These are phyloP conservation scores for Solidago caesia DNA, from an alignment of 129 eudicot species.

Conservation along the genomic window DNA sequence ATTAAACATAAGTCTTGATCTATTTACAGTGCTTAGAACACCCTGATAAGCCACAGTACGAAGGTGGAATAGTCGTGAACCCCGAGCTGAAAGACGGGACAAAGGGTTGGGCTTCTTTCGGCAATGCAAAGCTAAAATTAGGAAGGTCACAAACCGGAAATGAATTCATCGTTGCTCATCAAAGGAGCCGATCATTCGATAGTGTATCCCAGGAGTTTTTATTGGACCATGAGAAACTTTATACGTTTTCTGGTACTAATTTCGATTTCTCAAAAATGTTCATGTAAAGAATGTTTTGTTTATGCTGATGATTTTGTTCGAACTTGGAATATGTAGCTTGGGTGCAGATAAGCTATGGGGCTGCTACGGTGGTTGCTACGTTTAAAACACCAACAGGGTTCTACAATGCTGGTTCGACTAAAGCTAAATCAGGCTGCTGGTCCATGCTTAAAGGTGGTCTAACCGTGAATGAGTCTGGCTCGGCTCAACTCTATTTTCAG, in stretches of 20 bases:
- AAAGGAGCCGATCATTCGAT: slow-evolving; percentile 37
- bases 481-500: slow-evolving; percentile 49
- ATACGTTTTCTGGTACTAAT: slow-evolving; percentile 56
- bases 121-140: slow-evolving; percentile 36
- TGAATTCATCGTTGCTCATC: slow-evolving; percentile 38
- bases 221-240: slow-evolving; percentile 49
- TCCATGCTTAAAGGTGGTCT: slow-evolving; percentile 83
- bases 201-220: slow-evolving; percentile 49
- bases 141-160: slow-evolving; percentile 39
- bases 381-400: slow-evolving; percentile 43
- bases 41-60: slow-evolving; percentile 41
- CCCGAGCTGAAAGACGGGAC: slow-evolving; percentile 47
- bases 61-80: slow-evolving; percentile 60
- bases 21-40: slow-evolving; percentile 13
- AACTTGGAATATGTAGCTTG: slow-evolving; percentile 44
- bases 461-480: slow-evolving; percentile 40
- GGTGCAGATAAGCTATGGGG: slow-evolving; percentile 56
- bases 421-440: slow-evolving; percentile 63
- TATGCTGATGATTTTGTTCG: background rate
- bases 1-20: background rate
- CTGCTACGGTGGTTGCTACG: slow-evolving; percentile 47
- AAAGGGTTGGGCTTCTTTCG: slow-evolving; percentile 51
- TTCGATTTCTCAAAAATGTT: background rate
- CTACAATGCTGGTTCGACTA: slow-evolving; percentile 44
- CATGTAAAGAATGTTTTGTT: background rate